Conservation (phyloP, 345 rosid genomes). For the Psidium guajava region DNA sequence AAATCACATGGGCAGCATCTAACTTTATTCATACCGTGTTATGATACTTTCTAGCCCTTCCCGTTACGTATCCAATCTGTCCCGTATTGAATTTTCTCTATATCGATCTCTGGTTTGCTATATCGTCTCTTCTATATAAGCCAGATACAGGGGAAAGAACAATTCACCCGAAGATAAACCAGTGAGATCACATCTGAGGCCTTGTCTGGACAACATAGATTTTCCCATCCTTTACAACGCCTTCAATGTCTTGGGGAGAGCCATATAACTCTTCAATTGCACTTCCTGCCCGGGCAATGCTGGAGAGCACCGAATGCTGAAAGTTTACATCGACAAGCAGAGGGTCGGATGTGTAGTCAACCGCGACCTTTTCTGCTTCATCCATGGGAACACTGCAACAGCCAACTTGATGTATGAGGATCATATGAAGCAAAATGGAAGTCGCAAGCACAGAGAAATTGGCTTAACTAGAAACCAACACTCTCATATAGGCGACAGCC, state of each 20-base stretch:
- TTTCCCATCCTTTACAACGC: constrained; percentile 78
- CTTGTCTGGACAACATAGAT: constrained; percentile 91
- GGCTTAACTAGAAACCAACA: background rate
- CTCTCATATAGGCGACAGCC: background rate
- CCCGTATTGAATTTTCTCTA: background rate
- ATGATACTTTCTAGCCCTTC: background rate
- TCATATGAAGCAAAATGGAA: background rate
- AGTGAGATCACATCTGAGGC: constrained; percentile 66
- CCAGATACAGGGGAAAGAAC: background rate
- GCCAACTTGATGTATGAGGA: background rate
- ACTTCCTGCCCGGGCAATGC: constrained; percentile 70
- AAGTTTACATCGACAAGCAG: constrained; percentile 55
- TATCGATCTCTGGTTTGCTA: background rate
- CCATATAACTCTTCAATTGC: constrained; percentile 82
- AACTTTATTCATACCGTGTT: background rate
- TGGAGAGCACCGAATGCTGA: constrained; percentile 50
- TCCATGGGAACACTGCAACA: constrained; percentile 89
- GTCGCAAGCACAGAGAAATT: background rate
- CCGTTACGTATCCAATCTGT: background rate
- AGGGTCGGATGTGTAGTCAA: constrained; percentile 77
- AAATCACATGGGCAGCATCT: background rate
- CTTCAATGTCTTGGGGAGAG: constrained; percentile 93
- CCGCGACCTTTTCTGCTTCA: constrained; percentile 65
- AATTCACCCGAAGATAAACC: background rate
- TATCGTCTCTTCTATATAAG: background rate